Base-by-base conservation (phyloP, 2,329 filamentous ascomycete species). In the Fusarium sp. region DNA sequence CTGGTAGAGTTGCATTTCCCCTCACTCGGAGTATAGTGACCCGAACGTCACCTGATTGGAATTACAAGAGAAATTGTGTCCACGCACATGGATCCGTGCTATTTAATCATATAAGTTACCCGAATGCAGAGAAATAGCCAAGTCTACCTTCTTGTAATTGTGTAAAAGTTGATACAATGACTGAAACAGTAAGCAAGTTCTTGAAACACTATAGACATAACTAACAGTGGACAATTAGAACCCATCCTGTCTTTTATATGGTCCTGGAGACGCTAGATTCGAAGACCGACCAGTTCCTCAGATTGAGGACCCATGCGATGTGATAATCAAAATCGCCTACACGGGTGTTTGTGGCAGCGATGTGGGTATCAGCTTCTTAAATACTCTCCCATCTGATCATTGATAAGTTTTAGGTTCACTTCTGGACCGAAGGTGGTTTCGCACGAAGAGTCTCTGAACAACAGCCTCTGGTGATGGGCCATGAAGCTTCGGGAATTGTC, bases 351-450 rank as follows among this genome's bases (percentile, higher is more conserved):
- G 74, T n/a, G 74, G 74, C 4, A 74, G 71, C 10, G 74, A 75
- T 41, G 74, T 75, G 11, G 54, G 62, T 33, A 17, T 4, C 5
- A 19, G 8, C 17, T 8, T 7, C 17, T 14, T 15, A 3, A 1
- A 9, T 11, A 4, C 45, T 15, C 14, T 7, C 7, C 2, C 8
- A 43, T 4, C 8, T 2, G 14, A 19, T 13, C 6, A 3, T 17
- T 66, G 7, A 68, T 11, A 19, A 11, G 9, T 5, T 13, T 3
- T 4, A 96, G 81, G 92, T 92, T 73, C 82, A 97, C 83, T 97
- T 97, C 87, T 96, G 93, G 86, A 83, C 86, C 64, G 90, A 96
- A 77, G 93, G 92, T 73, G 89, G 91, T 73, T 97, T 96, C 79
- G 93, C 54, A 17, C 65, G 93, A 75, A 88, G 92, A 81, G 96